These are phyloP conservation scores for Geotrichum citri-aurantii DNA, from an alignment of 1,139 yeast genomes.

Conservation along the genomic window DNA sequence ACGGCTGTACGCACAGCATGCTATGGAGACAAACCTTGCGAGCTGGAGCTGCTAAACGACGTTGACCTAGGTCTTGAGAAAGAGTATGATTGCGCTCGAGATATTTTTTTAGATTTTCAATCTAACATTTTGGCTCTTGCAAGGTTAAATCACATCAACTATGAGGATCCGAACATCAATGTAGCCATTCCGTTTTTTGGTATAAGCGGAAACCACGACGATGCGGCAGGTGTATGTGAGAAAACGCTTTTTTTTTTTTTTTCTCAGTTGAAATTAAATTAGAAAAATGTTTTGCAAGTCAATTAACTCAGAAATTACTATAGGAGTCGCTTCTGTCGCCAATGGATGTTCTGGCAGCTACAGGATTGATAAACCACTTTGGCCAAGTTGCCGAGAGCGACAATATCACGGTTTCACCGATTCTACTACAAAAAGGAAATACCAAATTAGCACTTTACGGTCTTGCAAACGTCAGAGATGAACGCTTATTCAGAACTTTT, in stretches of 20 bases:
- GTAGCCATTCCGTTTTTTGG: conserved; percentile 91
- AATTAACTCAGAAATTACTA: background rate
- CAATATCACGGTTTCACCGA: conserved; percentile 67
- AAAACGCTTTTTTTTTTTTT: background rate
- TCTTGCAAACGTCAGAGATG: conserved; percentile 82
- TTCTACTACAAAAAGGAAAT: conserved; percentile 71
- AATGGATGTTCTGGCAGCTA: conserved; percentile 71
- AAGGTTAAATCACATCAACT: conserved; percentile 61
- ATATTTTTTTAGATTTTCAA: conserved; percentile 23
- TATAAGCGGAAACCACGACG: conserved; percentile 95
- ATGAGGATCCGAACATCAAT: conserved; percentile 85
- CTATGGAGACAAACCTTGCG: conserved; percentile 84
- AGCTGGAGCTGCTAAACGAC: conserved; percentile 75
- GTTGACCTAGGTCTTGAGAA: conserved; percentile 56
- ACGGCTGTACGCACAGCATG: conserved; percentile 65
- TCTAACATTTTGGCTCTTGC: background rate
- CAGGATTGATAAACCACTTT: conserved; percentile 84
- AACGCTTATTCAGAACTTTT: conserved; percentile 75
- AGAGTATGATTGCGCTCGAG: conserved; percentile 32
- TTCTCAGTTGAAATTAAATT: background rate
- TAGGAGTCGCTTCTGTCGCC: conserved; percentile 62
- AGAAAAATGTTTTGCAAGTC: background rate
- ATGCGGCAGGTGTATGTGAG: conserved; percentile 67
- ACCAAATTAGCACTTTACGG: conserved; percentile 88
- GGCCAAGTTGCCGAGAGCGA: conserved; percentile 79